Evolutionary conservation across 116 monocot genomes (phyloP), one percentile per base, ranked within the genome.

Genomic region (Dioscorea cayenensis): DNA sequence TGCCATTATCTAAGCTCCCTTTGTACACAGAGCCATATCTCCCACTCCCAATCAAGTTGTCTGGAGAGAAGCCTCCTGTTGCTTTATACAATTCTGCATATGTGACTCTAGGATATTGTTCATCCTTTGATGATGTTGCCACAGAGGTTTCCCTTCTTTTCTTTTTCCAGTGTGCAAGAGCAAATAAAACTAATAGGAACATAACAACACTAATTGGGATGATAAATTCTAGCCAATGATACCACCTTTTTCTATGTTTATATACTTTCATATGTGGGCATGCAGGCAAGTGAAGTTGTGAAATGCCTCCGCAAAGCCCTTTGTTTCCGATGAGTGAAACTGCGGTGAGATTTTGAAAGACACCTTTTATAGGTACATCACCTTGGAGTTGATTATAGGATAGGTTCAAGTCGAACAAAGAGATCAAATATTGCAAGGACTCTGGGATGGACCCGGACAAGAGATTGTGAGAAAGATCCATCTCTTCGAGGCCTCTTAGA

Each of bases 281-380:
- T 25, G 65, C 16, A 13, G 73, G 77, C 28, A 84, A 49, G 58
- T 67, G 68, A 19, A 71, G 64, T 21, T 67, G 36, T 51, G 70
- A 62, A 63, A 71, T 58, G 23, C 66, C 77, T 6, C 80, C 77
- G 37, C 84, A 84, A 13, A 84, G 66, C 16, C 51, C 51, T 7
- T 60, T 23, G 43, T 84, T 84, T 73, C 77, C 77, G 3, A 17
- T 2, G 14, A 80, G 51, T 10, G 73, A 73, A 62, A 71, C 20
- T 22, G 16, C 66, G 28, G 70, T 77, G 8, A 63, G 27, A 64
- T 77, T 84, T 14, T 18, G 49, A 48, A 80, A 84, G 1, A 77
- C 21, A 14, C 84, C 84, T 28, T 66, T 66, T 14, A 7, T 6
- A 4, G 77, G 77, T 20, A 71, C 77, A 12, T 58, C 27, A 28